Percentiles rank a stretch among this genome's conserved stretches.
These are phyloP conservation scores for Epichloe brachyelytri DNA, from an alignment of 2,329 filamentous ascomycete genomes.

Conservation along the genomic window DNA sequence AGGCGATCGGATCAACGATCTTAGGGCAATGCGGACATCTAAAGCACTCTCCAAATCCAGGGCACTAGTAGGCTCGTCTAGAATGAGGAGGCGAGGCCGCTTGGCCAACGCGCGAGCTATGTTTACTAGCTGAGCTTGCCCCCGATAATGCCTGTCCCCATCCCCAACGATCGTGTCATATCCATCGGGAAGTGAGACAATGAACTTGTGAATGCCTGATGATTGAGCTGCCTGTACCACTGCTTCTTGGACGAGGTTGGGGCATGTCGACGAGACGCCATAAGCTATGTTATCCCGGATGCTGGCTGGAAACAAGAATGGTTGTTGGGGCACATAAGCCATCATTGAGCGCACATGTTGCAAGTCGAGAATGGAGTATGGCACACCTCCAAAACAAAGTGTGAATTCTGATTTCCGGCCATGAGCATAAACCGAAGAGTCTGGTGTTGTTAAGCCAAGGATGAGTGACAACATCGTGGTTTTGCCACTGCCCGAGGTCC, in stretches of 20 bases:
- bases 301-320: conserved; percentile 65
- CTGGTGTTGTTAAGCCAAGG: conserved; percentile 51
- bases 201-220: conserved; percentile 64
- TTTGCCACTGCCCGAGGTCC: conserved; percentile 81
- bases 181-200: conserved; percentile 49
- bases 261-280: conserved; percentile 47
- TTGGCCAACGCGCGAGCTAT: conserved; percentile 70
- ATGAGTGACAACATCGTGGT: conserved; percentile 69
- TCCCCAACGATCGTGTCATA: conserved; percentile 61
- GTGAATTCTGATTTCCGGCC: conserved; percentile 12
- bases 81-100: conserved; percentile 56
- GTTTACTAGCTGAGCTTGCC: conserved; percentile 69
- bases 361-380: conserved; percentile 48
- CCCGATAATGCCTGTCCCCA: conserved; percentile 64
- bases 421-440: background rate
- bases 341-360: conserved; percentile 46
- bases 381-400: conserved; percentile 44
- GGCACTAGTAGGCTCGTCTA: conserved; percentile 80
- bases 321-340: conserved; percentile 56
- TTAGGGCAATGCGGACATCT: conserved; percentile 50
- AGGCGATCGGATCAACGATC: conserved; percentile 29
- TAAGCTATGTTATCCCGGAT: conserved; percentile 76
- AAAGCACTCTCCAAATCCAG: conserved; percentile 59
- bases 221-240: conserved; percentile 39
- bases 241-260: conserved; percentile 30